Base-by-base conservation (phyloP, 257 asterid species). In the Anisodus acutangulus region DNA sequence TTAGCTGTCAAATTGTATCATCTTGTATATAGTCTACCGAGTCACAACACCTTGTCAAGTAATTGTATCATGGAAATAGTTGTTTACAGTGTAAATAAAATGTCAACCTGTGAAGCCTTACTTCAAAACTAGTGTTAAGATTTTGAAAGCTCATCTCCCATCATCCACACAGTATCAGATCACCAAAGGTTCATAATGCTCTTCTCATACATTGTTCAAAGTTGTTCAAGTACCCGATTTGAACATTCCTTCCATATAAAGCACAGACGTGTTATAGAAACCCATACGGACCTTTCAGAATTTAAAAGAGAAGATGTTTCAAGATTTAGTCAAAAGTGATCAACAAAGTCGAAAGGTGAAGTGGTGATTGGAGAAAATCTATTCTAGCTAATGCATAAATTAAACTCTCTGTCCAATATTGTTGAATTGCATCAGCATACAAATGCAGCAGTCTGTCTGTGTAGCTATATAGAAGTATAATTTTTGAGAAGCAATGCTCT, bases 61-160 rank as follows among this genome's bases (percentile, higher is more conserved):
- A 51, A 76, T 13, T 76, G 47, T 76, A 76, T 26, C 81, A 51
- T 26, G 81, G 64, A 76, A 49, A 51, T 76, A 53, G 47, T 51
- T 76, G 81, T 51, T 76, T 51, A 26, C 26, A 76, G 8, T 13
- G 63, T 51, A 76, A 76, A 76, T 53, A 31, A 76, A 51, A 35
- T 76, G 64, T 53, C 81, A 74, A 45, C 45, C 47, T 74, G 19
- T 2, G 63, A 53, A 53, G 49, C 51, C 78, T 53, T 51, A 51
- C 47, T 76, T 53, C 47, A 76, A 76, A 53, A 26, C 49, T 19
- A 72, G 59, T 47, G 41, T 19, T 10, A 72, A 47, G 80, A 72
- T 43, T 47, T 76, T 51, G 63, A 17, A 76, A 51, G 47, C 47
- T 53, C 81, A 22, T 74, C 55, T 70, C 47, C n/a, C 64, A 76